Evolutionary conservation across 495 filamentous ascomycete genomes (phyloP), one percentile per base, ranked within the genome.

Genomic region (Echria macrotheca): DNA sequence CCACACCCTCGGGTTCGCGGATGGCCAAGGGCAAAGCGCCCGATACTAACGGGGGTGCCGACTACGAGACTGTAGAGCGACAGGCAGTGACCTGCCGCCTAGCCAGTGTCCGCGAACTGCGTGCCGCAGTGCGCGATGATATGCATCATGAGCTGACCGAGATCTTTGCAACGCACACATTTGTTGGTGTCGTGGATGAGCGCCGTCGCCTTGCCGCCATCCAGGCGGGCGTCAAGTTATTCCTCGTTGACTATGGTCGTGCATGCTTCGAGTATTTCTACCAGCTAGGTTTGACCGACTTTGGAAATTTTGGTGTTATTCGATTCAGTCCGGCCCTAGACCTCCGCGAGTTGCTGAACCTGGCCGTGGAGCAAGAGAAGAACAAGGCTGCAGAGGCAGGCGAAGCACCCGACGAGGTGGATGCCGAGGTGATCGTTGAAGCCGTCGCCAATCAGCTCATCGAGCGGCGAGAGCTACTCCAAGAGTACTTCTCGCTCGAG

Each of bases 271-370:
- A 97, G 59, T 91, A 91, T 68, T 96, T 99, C 70, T 97, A 99
- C 69, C 94, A 99, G 67, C 71, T 97, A 37, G 94, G 91, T 2
- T 78, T 99, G 35, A 96, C 93, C 0, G 89, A 97, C 61, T 99
- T 97, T 65, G 89, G 85, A 1, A 97, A 97, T 60, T 97, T 95
- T 63, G 94, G 94, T 12, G 59, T 73, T 42, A 95, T 97, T 56
- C 77, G 75, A 7, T 87, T 97, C 48, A 78, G 84, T 42, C 86
- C 90, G 1, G 75, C 88, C 1, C 77, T 96, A 0, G 75, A 80
- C 44, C 67, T 97, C 8, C 64, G 72, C 11, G 81, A 86, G 43
- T 66, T 97, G 8, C 72, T 99, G 0, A 61, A 67, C 24, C 74
- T 96, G 25, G 93, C 83, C 2, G 87, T 82, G 1, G 79, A 84